Percentiles rank a stretch among this genome's conserved stretches.
Conservation (phyloP, 352 stramenopile species). For the Globisporangium acanthophoron region DNA sequence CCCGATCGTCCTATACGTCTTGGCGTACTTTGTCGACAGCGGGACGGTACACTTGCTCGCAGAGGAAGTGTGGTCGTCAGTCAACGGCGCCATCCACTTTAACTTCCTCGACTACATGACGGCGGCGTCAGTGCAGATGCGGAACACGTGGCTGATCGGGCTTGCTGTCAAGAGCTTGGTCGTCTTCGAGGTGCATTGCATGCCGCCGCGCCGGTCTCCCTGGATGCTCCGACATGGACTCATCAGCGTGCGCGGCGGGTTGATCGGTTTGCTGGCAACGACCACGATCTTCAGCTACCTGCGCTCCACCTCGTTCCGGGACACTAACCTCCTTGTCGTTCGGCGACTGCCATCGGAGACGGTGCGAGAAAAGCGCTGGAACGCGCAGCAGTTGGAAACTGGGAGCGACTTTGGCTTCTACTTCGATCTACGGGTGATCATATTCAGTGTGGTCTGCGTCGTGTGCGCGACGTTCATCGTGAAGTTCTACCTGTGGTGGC, state of each 20-base stretch:
- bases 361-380: slow-evolving; percentile 1
- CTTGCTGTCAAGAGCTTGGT: not conserved
- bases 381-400: not conserved
- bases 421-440: slow-evolving; percentile 7
- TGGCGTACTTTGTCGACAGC: slow-evolving; percentile 25
- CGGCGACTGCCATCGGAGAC: not conserved
- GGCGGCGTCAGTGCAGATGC: slow-evolving; percentile 28
- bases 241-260: slow-evolving; percentile 6
- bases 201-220: not conserved
- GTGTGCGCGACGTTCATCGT: not conserved
- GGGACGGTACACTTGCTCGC: slow-evolving; percentile 15
- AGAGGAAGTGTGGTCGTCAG: slow-evolving; percentile 19
- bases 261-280: slow-evolving; percentile 8
- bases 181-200: not conserved
- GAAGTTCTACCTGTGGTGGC: slow-evolving; percentile 3
- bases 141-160: slow-evolving; percentile 23
- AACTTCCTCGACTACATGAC: slow-evolving; percentile 13
- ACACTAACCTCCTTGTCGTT: not conserved
- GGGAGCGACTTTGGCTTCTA: slow-evolving; percentile 9
- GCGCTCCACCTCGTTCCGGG: not conserved
- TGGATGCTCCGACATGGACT: slow-evolving; percentile 3
- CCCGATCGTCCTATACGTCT: slow-evolving; percentile 21
- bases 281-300: slow-evolving; percentile 12
- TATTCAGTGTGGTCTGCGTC: not conserved
- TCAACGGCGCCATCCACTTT: slow-evolving; percentile 16